Percentiles rank a stretch among this genome's conserved stretches.
Conservation (phyloP, 352 stramenopile species). For the Nothophytophthora sp. region DNA sequence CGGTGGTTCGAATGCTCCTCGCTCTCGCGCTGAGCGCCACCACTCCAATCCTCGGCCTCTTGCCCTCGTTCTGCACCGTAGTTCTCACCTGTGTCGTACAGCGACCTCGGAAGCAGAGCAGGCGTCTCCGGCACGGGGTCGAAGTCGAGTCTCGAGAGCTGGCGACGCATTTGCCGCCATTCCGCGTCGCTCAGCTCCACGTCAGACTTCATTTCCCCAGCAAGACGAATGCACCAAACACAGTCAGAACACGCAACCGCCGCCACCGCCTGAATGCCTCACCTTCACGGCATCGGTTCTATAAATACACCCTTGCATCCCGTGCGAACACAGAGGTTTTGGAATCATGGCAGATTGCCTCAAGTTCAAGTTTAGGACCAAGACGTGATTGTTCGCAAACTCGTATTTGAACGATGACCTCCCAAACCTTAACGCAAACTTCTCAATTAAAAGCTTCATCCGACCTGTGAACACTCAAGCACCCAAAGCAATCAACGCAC, state of each 20-base stretch:
- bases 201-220: constrained; percentile 13
- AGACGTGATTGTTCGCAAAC: too few species aligned
- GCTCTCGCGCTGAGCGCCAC: not conserved
- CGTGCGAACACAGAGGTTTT: too few species aligned
- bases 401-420: too few species aligned
- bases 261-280: not conserved
- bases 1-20: constrained; percentile 1
- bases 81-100: constrained; percentile 26
- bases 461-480: too few species aligned
- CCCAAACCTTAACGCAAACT: too few species aligned
- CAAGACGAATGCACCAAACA: too few species aligned
- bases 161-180: constrained; percentile 61
- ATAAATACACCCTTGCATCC: too few species aligned
- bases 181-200: constrained; percentile 45
- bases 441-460: too few species aligned
- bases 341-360: too few species aligned
- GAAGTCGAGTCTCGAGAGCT: constrained; percentile 57
- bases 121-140: constrained; percentile 65
- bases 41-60: constrained; percentile 2
- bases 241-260: not conserved
- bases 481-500: too few species aligned
- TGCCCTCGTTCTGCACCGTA: constrained; percentile 2
- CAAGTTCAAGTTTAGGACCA: too few species aligned
- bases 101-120: constrained; percentile 32
- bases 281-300: too few species aligned